Base-by-base conservation (phyloP, 2,329 filamentous ascomycete genomes). In the Diplodia intermedia region DNA sequence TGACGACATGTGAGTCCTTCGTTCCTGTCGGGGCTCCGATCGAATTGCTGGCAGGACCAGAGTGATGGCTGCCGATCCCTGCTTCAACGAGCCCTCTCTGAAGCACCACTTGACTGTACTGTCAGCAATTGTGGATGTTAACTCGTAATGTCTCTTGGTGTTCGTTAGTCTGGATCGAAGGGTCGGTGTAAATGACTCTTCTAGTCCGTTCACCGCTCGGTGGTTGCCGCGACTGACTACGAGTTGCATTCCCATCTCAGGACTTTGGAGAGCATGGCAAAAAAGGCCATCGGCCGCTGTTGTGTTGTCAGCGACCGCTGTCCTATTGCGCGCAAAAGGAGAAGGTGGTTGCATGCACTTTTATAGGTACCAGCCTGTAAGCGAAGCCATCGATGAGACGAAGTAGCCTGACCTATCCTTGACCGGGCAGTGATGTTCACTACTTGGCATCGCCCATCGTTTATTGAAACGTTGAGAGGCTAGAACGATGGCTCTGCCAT, bases 381-480 rank as follows among this genome's bases (percentile, higher is more conserved):
- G n/a, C n/a, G 57, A 50, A 43, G 57, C 15, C 43, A 9, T 29
- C 15, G 43, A 43, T n/a, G 26, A 33, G 43, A 50, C 18, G n/a
- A 9, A 23, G 26, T 50, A 33, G 43, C 57, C 57, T 62, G 20
- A 23, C 29, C 29, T 18, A 31, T 20, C 43, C 26, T 7, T 49
- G 12, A 9, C 50, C 18, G 4, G 43, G 43, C 40, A 50, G 57
- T 29, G 57, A 62, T 62, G 40, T n/a, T 23, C 54, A 38, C 18
- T 12, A 18, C 20, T 29, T 20, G 12, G 55, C 55, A 33, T 3
- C 6, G 31, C 53, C 33, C 40, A n/a, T 56, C 18, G 31, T n/a
- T 6, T 9, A 2, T 26, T 56, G 54, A 56, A 56, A 56, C 54
- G 33, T 36, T 38, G 52, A 5, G 29, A 29, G 14, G 52, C 43